phyloP scores from a whole-genome alignment of 352 stramenopile genomes.

The Globisporangium middletonii region DNA sequence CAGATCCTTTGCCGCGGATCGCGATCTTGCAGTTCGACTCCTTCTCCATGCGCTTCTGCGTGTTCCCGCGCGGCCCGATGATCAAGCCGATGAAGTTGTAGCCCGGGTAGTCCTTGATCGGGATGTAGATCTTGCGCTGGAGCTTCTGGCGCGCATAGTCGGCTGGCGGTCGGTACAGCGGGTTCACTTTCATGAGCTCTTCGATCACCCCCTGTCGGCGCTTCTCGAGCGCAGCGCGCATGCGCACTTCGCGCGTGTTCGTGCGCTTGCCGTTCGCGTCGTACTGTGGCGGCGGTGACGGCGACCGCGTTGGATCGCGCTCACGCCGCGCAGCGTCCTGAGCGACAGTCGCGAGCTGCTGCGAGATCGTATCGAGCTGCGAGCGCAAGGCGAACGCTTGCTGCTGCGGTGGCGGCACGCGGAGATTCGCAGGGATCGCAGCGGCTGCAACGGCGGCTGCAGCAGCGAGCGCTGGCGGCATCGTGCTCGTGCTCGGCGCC shows the following conservation, averaged over 20 bases:
- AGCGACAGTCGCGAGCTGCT: conserved; percentile 73
- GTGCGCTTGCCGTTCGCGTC: conserved; percentile 94
- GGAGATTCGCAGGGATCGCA: conserved; percentile 23
- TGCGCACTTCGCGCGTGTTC: conserved; percentile 95
- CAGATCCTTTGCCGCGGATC: conserved; percentile 94
- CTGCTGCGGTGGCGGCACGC: conserved; percentile 55
- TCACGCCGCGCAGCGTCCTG: conserved; percentile 74
- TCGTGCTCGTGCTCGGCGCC: conserved; percentile 35
- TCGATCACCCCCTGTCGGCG: conserved; percentile 92
- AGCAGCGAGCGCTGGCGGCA: conserved; percentile 20
- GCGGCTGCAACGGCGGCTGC: not conserved
- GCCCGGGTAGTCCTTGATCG: conserved; percentile 94
- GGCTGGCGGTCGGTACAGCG: conserved; percentile 75
- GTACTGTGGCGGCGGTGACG: conserved; percentile 93
- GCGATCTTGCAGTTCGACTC: conserved; percentile 99
- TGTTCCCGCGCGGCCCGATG: conserved; percentile 98
- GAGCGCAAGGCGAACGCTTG: conserved; percentile 65
- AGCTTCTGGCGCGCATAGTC: conserved; percentile 92
- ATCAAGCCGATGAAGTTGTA: conserved; percentile 99
- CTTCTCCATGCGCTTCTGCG: conserved; percentile 98
- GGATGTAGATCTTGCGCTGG: conserved; percentile 96
- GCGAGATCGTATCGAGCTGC: conserved; percentile 68
- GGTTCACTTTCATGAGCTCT: conserved; percentile 94
- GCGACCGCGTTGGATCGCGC: conserved; percentile 86
- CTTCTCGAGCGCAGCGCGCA: conserved; percentile 88